Conservation (phyloP, 441 rosid genomes). For the Daphne laureola region DNA sequence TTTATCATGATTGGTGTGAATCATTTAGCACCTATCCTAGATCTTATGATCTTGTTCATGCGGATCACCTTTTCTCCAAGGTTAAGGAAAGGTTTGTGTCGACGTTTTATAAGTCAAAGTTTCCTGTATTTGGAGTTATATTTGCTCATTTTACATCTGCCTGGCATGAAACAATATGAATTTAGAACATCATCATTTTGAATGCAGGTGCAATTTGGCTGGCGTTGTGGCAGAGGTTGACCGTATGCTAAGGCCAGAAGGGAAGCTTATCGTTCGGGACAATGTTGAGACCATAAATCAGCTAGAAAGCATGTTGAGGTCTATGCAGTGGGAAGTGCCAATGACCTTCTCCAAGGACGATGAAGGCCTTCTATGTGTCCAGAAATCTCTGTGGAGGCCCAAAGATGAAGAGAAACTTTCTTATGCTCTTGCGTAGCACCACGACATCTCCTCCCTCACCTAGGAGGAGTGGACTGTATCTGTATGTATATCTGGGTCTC, state of each 20-base stretch:
- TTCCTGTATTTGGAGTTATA: too few relatives aligned
- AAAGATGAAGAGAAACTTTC: constrained; percentile 36
- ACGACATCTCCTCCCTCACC: too few relatives aligned
- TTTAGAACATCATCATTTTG: background rate
- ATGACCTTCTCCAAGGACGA: constrained; percentile 65
- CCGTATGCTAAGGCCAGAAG: constrained; percentile 71
- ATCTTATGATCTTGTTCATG: constrained; percentile 82
- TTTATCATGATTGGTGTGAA: constrained; percentile 91
- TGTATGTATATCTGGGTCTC: constrained; percentile 8
- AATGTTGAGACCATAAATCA: constrained; percentile 36
- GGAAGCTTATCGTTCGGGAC: constrained; percentile 66
- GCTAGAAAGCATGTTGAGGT: constrained; percentile 42
- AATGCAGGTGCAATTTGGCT: constrained; percentile 53
- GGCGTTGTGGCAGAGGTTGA: constrained; percentile 74
- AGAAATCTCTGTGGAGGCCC: constrained; percentile 75
- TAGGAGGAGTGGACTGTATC: background rate
- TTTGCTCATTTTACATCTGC: too few relatives aligned
- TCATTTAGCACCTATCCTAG: constrained; percentile 91
- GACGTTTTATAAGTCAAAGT: background rate
- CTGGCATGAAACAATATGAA: too few relatives aligned
- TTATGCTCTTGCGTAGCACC: constrained; percentile 42
- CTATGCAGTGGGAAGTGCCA: constrained; percentile 75
- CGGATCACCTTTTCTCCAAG: constrained; percentile 82
- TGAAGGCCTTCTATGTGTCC: constrained; percentile 76
- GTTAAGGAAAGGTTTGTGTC: constrained; percentile 47